Percentiles rank a stretch among this genome's conserved stretches.
Evolutionary conservation across 768 basidiomycete genomes (phyloP).

Genomic region (Lepiota venenata): DNA sequence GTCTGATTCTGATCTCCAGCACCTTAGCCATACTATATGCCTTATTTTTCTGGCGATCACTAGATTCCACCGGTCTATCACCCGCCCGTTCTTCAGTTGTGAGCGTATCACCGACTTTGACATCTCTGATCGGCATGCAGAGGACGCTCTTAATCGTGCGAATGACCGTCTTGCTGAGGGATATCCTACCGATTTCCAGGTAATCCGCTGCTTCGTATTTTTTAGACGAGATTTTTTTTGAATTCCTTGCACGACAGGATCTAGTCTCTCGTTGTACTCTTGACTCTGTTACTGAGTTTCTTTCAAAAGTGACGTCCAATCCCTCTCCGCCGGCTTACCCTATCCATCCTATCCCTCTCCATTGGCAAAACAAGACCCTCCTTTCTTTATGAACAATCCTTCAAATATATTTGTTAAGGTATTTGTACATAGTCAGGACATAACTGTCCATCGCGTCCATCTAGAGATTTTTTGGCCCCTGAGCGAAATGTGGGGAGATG

Average conservation of each 20-base stretch:
- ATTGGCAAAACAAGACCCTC: conserved; percentile 23
- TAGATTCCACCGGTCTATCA: conserved; percentile 62
- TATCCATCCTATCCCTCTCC: conserved; percentile 35
- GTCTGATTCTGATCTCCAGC: conserved; percentile 10
- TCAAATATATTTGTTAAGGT: conserved; percentile 45
- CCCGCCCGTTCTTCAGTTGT: conserved; percentile 66
- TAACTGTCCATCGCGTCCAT: conserved; percentile 31
- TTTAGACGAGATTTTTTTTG: not conserved
- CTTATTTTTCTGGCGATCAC: not conserved
- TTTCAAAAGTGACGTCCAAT: conserved; percentile 53
- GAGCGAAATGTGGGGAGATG: conserved; percentile 16
- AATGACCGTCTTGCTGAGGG: conserved; percentile 37
- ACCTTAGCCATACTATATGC: not conserved
- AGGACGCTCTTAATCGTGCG: conserved; percentile 40
- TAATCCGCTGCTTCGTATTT: conserved; percentile 16
- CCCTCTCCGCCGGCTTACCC: conserved; percentile 45
- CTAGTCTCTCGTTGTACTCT: conserved; percentile 52
- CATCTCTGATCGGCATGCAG: conserved; percentile 53
- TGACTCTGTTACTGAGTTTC: conserved; percentile 62
- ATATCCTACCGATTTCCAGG: conserved; percentile 59
- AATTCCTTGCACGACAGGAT: conserved; percentile 26
- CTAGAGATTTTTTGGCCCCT: conserved; percentile 31
- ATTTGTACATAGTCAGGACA: conserved; percentile 42
- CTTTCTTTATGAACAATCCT: conserved; percentile 26
- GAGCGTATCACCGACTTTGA: conserved; percentile 63